These are phyloP conservation scores for Coniella vitis DNA, from an alignment of 2,329 filamentous ascomycete species.

Conservation along the genomic window DNA sequence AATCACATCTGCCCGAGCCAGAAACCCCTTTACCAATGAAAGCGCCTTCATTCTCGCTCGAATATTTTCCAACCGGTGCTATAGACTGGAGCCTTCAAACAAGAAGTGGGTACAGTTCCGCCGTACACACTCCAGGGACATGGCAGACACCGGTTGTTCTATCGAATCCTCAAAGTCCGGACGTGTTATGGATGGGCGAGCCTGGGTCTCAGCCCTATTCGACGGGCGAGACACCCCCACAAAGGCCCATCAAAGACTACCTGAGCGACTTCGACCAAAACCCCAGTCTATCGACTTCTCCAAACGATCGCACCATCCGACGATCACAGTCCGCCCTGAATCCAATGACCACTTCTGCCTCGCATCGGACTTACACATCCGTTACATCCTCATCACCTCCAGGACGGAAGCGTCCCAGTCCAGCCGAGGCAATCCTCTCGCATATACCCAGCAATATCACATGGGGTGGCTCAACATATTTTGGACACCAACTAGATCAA, in stretches of 20 bases:
- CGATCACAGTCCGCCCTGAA: conserved; percentile 50
- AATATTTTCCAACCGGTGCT: conserved; percentile 57
- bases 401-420: conserved; percentile 49
- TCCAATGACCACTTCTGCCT: conserved; percentile 48
- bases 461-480: conserved; percentile 41
- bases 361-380: conserved; percentile 39
- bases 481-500: conserved; percentile 35
- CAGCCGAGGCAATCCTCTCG: conserved; percentile 53
- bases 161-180: conserved; percentile 50
- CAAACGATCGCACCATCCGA: conserved; percentile 45
- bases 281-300: conserved; percentile 52
- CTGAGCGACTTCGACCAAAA: conserved; percentile 39
- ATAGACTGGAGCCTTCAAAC: conserved; percentile 46
- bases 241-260: conserved; percentile 38
- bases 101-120: conserved; percentile 48
- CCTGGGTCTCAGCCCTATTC: conserved; percentile 52
- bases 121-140: conserved; percentile 50
- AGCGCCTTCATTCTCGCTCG: conserved; percentile 58
- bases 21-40: conserved; percentile 60
- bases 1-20: conserved; percentile 48
- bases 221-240: conserved; percentile 55
- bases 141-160: conserved; percentile 48
- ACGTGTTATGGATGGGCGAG: conserved; percentile 45
- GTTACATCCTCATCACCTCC: conserved; percentile 36
- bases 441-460: conserved; percentile 40